Evolutionary conservation across 352 stramenopile species (phyloP), one percentile per base, ranked within the genome.

Genomic region (Phytophthora idaei): DNA sequence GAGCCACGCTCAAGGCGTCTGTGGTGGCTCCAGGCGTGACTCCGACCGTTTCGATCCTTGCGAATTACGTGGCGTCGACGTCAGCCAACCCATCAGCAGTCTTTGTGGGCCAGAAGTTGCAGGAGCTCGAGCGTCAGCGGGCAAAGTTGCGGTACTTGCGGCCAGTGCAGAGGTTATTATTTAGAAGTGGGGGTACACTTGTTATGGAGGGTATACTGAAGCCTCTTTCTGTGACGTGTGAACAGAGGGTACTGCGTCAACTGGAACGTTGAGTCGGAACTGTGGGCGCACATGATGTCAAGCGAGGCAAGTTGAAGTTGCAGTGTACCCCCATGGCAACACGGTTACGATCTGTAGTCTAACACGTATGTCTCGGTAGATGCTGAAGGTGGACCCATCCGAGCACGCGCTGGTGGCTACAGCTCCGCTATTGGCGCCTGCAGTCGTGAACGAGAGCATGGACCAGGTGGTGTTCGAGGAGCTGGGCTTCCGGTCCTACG

Each of bases 391-490:
- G 28, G 54, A 87, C 29, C 76, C 81, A 11, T 50, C 45, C 17
- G 82, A 90, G 60, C 67, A 89, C 42, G 73, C 80, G 27, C 69
- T 93, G 3, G 73, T 93, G 15, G 56, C 69, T 4, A 94, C 87
- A 8, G 61, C 80, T n/a, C 85, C 87, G 6, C 55, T 90, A 14
- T 71, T 92, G 28, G 73, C 81, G 14, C 83, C 84, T 9, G 57
- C 68, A 25, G 69, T 85, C 10, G 69, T 93, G 47, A 78, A 77
- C 25, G 78, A 92, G 49, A 89, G 63, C 29, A 90, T 91, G 85
- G 85, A 94, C 71, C 72, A 94, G 51, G 85, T 93, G 10, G 81
- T 90, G 44, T 94, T 94, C 45, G 87, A 94, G 54, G 82, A 92
- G 61, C 68, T 93, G 21, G 76, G 80, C 4, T 92, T 93, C 50